Evolutionary conservation across 2,329 filamentous ascomycete genomes (phyloP), one percentile per base, ranked within the genome.

Genomic region (Sodiomyces alkalinus): DNA sequence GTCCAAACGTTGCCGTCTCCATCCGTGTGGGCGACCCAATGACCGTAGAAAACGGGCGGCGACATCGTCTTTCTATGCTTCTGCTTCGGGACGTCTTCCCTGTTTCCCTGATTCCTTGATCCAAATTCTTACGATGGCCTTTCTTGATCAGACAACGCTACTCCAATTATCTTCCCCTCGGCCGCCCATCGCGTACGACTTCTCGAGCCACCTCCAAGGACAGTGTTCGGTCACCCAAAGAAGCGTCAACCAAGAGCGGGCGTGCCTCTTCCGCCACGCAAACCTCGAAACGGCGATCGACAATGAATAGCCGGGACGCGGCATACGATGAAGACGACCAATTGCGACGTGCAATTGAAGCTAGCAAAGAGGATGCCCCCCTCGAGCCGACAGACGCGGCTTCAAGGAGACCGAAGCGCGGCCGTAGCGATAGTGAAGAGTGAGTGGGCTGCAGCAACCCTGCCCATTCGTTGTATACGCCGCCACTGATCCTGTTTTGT

Each of bases 261-360:
- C 70, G 62, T 26, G 60, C 60, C 30, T 61, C 60, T 7, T 55
- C 61, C 2, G 48, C 55, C 8, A 56, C 55, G 23, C 65, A 72
- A 30, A 66, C 70, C 29, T 74, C 77, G 20, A 96, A 94, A 51
- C 73, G 90, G 34, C 72, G 90, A 17, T 93, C 85, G 13, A 98
- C 90, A 6, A 94, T 96, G 83, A 93, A 96, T 47, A 98, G 90
- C 49, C 74, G 87, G 36, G 80, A 85, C 50, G 86, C 87, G 22
- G 87, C 85, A 14, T 96, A 96, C 43, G 86, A 96, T 39, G 90
- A 98, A 53, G 86, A 92, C 42, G 83, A 92, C 49, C 76, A 86
- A 44, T 53, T 98, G 21, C 73, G 85, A 30, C 73, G 80, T 40
- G 90, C 87, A 17, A 85, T 98, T 41, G 87, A 96, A 51, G 86